These are phyloP conservation scores for Lepidium aucheri DNA, from an alignment of 345 rosid genomes.

Conservation along the genomic window DNA sequence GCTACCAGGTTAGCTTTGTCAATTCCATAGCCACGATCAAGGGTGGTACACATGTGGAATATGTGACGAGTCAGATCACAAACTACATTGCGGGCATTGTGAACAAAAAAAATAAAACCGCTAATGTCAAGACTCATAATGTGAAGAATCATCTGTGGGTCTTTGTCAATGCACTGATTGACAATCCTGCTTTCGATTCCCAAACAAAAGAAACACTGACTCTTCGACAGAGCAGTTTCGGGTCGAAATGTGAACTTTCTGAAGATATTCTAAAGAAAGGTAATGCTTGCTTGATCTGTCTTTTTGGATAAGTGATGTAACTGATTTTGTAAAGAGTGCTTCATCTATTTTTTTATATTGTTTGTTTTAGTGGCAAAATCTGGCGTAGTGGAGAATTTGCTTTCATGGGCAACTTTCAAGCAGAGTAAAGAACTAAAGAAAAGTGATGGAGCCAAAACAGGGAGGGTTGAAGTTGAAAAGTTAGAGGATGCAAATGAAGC, in stretches of 20 bases:
- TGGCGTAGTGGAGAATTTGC: conserved; percentile 67
- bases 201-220: conserved; percentile 98
- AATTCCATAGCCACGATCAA: conserved; percentile 82
- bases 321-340: background rate
- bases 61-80: conserved; percentile 77
- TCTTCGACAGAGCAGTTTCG: conserved; percentile 91
- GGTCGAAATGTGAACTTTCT: conserved; percentile 83
- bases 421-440: conserved; percentile 83
- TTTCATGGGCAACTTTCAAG: conserved; percentile 90
- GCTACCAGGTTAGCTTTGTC: too few species aligned
- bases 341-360: background rate
- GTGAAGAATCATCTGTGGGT: conserved; percentile 95
- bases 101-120: conserved; percentile 83
- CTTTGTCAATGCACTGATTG: conserved; percentile 92
- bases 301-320: background rate
- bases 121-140: conserved; percentile 68
- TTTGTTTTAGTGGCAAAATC: conserved; percentile 65
- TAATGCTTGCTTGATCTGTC: conserved; percentile 18
- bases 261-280: conserved; percentile 87
- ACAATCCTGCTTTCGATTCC: conserved; percentile 98
- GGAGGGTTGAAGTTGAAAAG: conserved; percentile 55
- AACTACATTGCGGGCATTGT: conserved; percentile 60
- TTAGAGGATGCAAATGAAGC: conserved; percentile 92
- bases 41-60: conserved; percentile 99
- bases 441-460: conserved; percentile 76